Evolutionary conservation across 345 rosid species (phyloP), one percentile per base, ranked within the genome.

Genomic region (Acer campestre): DNA sequence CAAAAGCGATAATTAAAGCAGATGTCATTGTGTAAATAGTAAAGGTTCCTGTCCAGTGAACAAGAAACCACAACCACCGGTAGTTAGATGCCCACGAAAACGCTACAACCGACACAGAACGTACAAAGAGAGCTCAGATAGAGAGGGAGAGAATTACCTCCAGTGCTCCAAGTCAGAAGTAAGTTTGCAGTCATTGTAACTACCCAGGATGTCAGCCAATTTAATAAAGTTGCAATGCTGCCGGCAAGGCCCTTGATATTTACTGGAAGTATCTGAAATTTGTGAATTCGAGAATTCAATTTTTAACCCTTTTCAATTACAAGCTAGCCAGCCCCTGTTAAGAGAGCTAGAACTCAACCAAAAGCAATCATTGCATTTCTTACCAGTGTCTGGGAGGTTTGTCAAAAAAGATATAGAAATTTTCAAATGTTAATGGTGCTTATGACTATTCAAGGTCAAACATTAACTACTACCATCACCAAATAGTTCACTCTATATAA

Each of bases 191-290:
- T 91, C 93, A 91, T 85, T 7, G 95, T 89, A 38, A 86, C 25
- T 6, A 71, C 55, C 78, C 81, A 91, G 4, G 91, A 78, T 31
- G 38, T 10, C 38, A 88, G 66, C 95, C 95, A 91, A 78, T 88
- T 89, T 31, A 89, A 80, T 38, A 91, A 85, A 7, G 89, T 87
- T 51, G 95, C 92, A 46, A 82, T 18, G 61, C 95, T 91, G 73
- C 95, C 95, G 2, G 93, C 95, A 12, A 91, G 90, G 27, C 92
- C 73, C 85, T 89, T 89, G 18, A 91, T 89, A 66, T 83, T 84
- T 23, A 88, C 76, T 0, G 93, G 90, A 62, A 91, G 91, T 44
- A 83, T 80, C 83, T 83, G 85, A 68, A 73, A 64, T 67, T 25
- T 35, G 66, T 40, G 61, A 64, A 29, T 29, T 66, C 48, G 16